Evolutionary conservation across 2,329 filamentous ascomycete genomes (phyloP).

Genomic region (Cryphonectria japonica): DNA sequence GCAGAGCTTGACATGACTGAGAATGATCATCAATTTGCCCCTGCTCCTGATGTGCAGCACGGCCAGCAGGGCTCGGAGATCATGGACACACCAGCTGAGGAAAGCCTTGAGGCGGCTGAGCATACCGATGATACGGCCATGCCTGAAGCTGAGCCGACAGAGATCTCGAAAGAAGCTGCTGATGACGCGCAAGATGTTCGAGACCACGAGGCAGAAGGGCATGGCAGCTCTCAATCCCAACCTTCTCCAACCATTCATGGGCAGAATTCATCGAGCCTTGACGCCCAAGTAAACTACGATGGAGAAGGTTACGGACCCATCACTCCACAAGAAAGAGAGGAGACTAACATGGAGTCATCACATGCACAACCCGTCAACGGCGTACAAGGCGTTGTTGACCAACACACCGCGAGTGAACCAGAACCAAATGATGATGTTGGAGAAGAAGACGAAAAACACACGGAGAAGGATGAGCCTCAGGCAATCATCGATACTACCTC

Average conservation of each 20-base stretch:
- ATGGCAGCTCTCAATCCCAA: neutral
- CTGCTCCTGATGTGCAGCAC: neutral
- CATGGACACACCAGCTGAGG: neutral
- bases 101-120: neutral
- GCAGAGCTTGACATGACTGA: neutral
- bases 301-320: slow-evolving; percentile 16
- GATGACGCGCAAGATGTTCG: neutral
- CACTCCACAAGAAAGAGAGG: neutral
- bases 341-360: neutral
- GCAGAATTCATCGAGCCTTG: neutral
- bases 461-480: neutral
- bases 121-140: neutral
- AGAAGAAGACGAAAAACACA: neutral
- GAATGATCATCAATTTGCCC: neutral
- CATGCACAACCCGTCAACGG: neutral
- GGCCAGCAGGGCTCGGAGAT: neutral
- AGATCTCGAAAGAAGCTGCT: neutral
- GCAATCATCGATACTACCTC: slow-evolving; percentile 1
- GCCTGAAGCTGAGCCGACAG: neutral
- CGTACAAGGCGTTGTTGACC: neutral
- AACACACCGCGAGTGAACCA: neutral
- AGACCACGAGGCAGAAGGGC: neutral
- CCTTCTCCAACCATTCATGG: neutral
- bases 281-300: slow-evolving; percentile 11
- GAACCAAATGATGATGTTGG: neutral